Evolutionary conservation across 805 yeast genomes (phyloP).

Genomic region (Kazachstania africana): DNA sequence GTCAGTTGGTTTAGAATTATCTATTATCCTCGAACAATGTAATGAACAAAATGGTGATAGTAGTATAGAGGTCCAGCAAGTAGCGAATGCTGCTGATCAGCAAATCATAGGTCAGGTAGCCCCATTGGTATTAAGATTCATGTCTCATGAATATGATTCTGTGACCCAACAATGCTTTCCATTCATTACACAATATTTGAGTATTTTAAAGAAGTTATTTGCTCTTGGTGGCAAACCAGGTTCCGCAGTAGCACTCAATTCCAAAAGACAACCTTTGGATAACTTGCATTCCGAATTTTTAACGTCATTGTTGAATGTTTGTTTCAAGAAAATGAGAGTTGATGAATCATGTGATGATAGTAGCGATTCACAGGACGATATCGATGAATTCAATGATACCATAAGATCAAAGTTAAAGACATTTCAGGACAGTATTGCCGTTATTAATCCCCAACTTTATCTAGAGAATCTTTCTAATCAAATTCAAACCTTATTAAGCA

Average conservation of each 20-base stretch:
- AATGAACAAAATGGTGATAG: conserved; percentile 24
- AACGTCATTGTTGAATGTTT: conserved; percentile 50
- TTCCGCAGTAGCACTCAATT: conserved; percentile 28
- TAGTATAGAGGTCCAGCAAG: conserved; percentile 25
- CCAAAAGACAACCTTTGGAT: conserved; percentile 25
- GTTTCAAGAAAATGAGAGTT: conserved; percentile 67
- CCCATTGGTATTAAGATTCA: conserved; percentile 60
- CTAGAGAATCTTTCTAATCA: conserved; percentile 49
- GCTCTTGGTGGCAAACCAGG: conserved; percentile 30
- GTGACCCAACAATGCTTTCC: conserved; percentile 75
- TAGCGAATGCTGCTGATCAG: conserved; percentile 30
- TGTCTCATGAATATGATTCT: conserved; percentile 81
- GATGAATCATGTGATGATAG: conserved; percentile 67
- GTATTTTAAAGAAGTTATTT: conserved; percentile 49
- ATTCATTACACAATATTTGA: conserved; percentile 61
- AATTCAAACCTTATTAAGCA: conserved; percentile 31
- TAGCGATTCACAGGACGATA: conserved; percentile 63
- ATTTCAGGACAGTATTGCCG: conserved; percentile 74
- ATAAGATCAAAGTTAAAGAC: conserved; percentile 54
- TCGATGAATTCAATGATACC: conserved; percentile 69
- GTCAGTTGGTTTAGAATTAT: conserved; percentile 62
- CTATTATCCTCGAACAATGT: conserved; percentile 51
- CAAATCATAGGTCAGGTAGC: conserved; percentile 46
- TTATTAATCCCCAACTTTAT: conserved; percentile 48
- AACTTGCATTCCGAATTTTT: conserved; percentile 39